Base-by-base conservation (phyloP, 179 eudicot genomes). In the Pouteria campechiana region DNA sequence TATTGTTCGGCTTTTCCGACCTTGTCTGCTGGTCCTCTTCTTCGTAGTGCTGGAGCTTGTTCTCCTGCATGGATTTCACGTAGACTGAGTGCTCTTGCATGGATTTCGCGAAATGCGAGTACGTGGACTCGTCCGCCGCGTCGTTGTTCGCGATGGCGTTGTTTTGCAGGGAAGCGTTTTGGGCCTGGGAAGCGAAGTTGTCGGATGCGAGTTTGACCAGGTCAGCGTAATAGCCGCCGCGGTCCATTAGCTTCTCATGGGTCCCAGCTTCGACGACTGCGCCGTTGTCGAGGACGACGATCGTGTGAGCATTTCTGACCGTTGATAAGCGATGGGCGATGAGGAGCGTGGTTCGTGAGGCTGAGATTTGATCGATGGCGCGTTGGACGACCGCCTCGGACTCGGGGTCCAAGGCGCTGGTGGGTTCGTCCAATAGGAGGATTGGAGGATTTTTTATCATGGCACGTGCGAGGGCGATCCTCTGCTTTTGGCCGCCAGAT, bases 291-390 rank as follows among this genome's bases (percentile, higher is more conserved):
- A 72, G 61, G 17, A 63, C 78, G 4, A 62, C 61, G n/a, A 72
- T 72, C 0, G 57, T 50, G 54, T 72, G 47, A 25, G 66, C 67
- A 31, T 62, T 67, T 30, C 58, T 54, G n/a, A 72, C 73, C 1
- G 78, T 72, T 18, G 78, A 73, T 4, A 72, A 61, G 44, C 78
- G 54, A 44, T 72, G 78, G 44, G 78, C 78, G 48, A 72, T 72
- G 24, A 72, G 65, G 13, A 72, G 38, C 17, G 73, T 72, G 35
- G 78, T 72, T 51, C 73, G 55, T 24, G 54, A 63, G 17, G 12
- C 16, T 4, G 78, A 62, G 29, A 72, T 67, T 17, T 58, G 46
- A 32, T 72, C 78, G 23, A 72, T 72, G 48, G 78, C 78, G 54
- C 52, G 56, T 42, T 72, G 78, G 22, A 72, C 78, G 13, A 58